These are phyloP conservation scores for Myxozyma nipponensis DNA, from an alignment of 805 yeast species.

Conservation along the genomic window DNA sequence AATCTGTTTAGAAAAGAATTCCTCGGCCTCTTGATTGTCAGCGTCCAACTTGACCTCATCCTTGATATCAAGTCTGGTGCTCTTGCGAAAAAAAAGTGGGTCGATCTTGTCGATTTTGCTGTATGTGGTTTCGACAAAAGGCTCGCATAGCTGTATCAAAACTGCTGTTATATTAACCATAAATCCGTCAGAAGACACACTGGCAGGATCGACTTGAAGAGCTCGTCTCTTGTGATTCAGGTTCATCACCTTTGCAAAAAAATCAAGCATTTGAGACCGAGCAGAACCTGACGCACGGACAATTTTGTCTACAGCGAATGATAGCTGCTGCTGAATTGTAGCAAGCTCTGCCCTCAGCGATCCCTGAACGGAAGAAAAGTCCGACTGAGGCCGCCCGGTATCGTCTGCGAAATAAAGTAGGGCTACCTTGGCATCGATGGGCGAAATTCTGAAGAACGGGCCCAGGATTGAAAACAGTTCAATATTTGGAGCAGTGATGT, in stretches of 20 bases:
- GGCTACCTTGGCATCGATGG: constrained; percentile 46
- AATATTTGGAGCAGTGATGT: constrained; percentile 47
- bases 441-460: constrained; percentile 70
- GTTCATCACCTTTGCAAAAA: constrained; percentile 71
- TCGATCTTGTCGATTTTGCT: constrained; percentile 67
- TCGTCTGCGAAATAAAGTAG: constrained; percentile 28
- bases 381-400: constrained; percentile 39
- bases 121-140: constrained; percentile 68
- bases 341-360: constrained; percentile 63
- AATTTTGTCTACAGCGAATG: constrained; percentile 65
- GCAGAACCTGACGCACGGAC: constrained; percentile 68
- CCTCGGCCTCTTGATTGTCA: constrained; percentile 64
- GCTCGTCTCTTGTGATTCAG: constrained; percentile 84
- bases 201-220: constrained; percentile 65
- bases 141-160: constrained; percentile 69
- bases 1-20: constrained; percentile 47
- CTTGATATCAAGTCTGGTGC: constrained; percentile 54
- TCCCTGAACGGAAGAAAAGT: constrained; percentile 50
- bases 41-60: constrained; percentile 85
- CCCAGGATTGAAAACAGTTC: constrained; percentile 70
- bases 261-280: constrained; percentile 59
- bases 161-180: constrained; percentile 72
- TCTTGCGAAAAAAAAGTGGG: constrained; percentile 57
- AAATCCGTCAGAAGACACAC: constrained; percentile 72
- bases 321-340: constrained; percentile 50